Evolutionary conservation across 306 rosid genomes (phyloP).

Genomic region (Trifolium repens): DNA sequence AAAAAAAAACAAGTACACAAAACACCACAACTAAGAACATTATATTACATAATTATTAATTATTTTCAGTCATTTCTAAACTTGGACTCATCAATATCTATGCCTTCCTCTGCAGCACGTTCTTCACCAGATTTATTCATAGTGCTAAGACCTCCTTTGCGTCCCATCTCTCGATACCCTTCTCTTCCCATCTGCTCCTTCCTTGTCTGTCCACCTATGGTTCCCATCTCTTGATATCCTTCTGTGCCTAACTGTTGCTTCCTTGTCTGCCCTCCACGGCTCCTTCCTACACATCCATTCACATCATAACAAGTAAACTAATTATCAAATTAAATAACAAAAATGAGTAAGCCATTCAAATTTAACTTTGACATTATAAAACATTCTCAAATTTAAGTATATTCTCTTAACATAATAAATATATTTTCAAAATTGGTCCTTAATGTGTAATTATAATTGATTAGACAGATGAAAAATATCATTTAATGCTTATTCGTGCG

Average conservation of each 20-base stretch:
- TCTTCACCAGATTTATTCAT: conserved; percentile 59
- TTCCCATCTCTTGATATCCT: conserved; percentile 66
- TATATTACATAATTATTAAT: no score
- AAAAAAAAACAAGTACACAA: background rate
- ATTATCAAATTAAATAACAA: no score
- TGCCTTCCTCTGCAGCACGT: conserved; percentile 63
- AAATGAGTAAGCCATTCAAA: no score
- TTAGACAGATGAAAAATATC: no score
- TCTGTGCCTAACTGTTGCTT: conserved; percentile 68
- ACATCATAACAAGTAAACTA: background rate
- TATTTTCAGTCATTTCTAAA: conserved; percentile 13
- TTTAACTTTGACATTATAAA: no score
- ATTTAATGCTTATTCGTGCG: no score
- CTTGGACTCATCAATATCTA: conserved; percentile 59
- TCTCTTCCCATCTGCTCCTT: conserved; percentile 66
- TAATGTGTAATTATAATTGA: no score
- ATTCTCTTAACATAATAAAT: no score
- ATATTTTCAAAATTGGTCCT: no score
- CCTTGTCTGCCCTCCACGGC: conserved; percentile 71
- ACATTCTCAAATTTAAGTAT: no score
- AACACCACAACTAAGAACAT: conserved; percentile 13
- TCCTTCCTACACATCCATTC: conserved; percentile 50
- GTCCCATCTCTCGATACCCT: conserved; percentile 69
- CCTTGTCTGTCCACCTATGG: conserved; percentile 66
- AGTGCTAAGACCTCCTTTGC: conserved; percentile 72